A percentile compares a stretch with the other conserved stretches of the same genome.
Conservation (phyloP, 2,329 filamentous ascomycete species). For the Blastomyces parvus region DNA sequence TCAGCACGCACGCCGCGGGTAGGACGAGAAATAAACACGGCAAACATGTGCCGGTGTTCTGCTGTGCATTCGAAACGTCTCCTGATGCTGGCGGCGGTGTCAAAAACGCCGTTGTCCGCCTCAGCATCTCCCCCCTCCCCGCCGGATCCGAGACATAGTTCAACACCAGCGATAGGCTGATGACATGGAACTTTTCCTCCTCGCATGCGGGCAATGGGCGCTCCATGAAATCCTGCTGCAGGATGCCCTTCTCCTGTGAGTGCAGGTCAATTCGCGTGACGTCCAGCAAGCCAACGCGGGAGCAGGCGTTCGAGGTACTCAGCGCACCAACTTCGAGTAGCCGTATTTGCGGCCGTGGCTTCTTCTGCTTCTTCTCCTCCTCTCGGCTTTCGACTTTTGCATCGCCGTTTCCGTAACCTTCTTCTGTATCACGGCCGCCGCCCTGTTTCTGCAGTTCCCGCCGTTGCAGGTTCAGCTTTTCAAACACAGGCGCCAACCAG, state of each 20-base stretch:
- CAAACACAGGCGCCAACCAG: slow-evolving; percentile 41
- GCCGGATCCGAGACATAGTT: slow-evolving; percentile 81
- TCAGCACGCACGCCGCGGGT: slow-evolving; percentile 75
- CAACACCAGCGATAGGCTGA: slow-evolving; percentile 83
- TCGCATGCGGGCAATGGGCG: slow-evolving; percentile 56
- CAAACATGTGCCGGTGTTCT: slow-evolving; percentile 17
- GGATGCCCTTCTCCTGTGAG: slow-evolving; percentile 66
- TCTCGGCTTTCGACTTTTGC: not conserved
- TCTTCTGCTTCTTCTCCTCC: no score
- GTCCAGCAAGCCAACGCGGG: slow-evolving; percentile 58
- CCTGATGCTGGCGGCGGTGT: slow-evolving; percentile 24
- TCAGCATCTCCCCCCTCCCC: slow-evolving; percentile 75
- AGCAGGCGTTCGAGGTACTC: slow-evolving; percentile 76
- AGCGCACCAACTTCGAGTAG: slow-evolving; percentile 87
- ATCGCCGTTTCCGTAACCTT: slow-evolving; percentile 9
- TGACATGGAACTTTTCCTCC: slow-evolving; percentile 68
- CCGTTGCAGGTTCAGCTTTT: slow-evolving; percentile 13
- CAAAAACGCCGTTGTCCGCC: slow-evolving; percentile 63
- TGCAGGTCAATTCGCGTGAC: slow-evolving; percentile 83
- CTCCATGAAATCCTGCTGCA: slow-evolving; percentile 90
- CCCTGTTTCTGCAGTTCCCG: not conserved
- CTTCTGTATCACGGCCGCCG: not conserved
- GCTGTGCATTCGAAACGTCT: slow-evolving; percentile 12
- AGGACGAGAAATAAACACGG: slow-evolving; percentile 74
- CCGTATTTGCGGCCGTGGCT: slow-evolving; percentile 35